These are phyloP conservation scores for Suillus plorans DNA, from an alignment of 768 basidiomycete genomes.

Conservation along the genomic window DNA sequence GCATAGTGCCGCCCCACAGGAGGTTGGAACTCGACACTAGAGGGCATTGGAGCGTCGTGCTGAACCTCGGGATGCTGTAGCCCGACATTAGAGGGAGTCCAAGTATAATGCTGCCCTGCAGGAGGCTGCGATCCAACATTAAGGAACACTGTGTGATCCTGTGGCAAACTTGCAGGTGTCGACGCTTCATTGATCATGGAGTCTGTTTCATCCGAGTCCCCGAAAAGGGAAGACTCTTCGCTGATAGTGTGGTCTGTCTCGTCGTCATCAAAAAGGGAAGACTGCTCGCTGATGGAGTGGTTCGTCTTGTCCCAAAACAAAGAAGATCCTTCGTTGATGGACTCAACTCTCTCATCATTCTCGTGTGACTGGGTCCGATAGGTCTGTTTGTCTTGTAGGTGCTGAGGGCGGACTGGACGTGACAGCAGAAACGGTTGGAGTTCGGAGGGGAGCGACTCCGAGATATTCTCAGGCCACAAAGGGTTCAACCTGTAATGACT, in stretches of 20 bases:
- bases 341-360: constrained; percentile 6
- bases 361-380: constrained; percentile 23
- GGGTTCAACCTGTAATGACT: constrained; percentile 10
- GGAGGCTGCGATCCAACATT: not conserved
- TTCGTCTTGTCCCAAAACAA: not conserved
- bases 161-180: not conserved
- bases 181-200: not conserved
- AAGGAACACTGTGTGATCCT: not conserved
- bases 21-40: not conserved
- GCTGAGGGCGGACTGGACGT: constrained; percentile 3
- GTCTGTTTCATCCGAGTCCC: not conserved
- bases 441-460: constrained; percentile 19
- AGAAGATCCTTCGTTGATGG: not conserved
- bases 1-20: not conserved
- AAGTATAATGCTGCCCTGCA: not conserved
- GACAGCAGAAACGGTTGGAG: constrained; percentile 22
- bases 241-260: not conserved
- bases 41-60: not conserved
- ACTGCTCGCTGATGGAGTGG: not conserved
- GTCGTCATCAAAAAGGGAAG: not conserved
- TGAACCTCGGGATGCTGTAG: not conserved
- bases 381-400: constrained; percentile 18
- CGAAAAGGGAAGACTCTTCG: not conserved
- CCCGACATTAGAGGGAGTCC: not conserved
- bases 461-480: constrained; percentile 3